phyloP scores from a whole-genome alignment of 1,284 basidiomycete genomes.

The Hymenochaete sp. region DNA sequence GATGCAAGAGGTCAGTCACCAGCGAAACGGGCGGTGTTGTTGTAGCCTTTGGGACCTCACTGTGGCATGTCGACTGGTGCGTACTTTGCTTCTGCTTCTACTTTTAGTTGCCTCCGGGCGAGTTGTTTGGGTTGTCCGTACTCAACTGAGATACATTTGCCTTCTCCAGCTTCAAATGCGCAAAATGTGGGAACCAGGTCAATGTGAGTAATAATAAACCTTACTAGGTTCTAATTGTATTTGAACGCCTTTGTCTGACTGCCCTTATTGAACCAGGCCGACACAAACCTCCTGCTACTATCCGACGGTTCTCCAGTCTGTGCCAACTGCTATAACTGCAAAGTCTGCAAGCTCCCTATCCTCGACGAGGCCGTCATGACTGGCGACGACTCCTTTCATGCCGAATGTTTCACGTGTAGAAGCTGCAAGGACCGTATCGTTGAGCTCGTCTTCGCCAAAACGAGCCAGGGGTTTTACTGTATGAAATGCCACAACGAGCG shows the following conservation, averaged over 20 bases:
- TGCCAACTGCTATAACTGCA: slow-evolving; percentile 94
- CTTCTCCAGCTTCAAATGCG: slow-evolving; percentile 64
- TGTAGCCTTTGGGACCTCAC: slow-evolving; percentile 76
- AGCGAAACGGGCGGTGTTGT: slow-evolving; percentile 81
- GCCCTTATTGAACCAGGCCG: slow-evolving; percentile 32
- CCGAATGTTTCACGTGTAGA: slow-evolving; percentile 96
- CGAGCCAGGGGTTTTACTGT: slow-evolving; percentile 96
- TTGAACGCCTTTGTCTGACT: neutral
- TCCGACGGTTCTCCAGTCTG: slow-evolving; percentile 97
- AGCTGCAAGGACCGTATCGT: slow-evolving; percentile 93
- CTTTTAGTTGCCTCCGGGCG: slow-evolving; percentile 1
- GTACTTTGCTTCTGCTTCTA: slow-evolving; percentile 12
- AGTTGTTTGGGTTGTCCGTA: slow-evolving; percentile 5
- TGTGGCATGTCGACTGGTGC: slow-evolving; percentile 24
- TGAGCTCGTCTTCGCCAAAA: slow-evolving; percentile 98
- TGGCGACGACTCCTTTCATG: slow-evolving; percentile 97
- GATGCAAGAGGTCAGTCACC: slow-evolving; percentile 77
- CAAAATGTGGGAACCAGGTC: slow-evolving; percentile 72
- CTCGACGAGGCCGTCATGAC: slow-evolving; percentile 99
- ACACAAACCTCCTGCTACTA: slow-evolving; percentile 91
- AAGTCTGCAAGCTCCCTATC: slow-evolving; percentile 84
- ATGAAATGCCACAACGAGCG: slow-evolving; percentile 98
- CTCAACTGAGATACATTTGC: neutral
- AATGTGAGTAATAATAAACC: slow-evolving; percentile 34
- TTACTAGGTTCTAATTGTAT: neutral